phyloP scores from a whole-genome alignment of 2,329 filamentous ascomycete genomes.

The Sporothrix luriei region DNA sequence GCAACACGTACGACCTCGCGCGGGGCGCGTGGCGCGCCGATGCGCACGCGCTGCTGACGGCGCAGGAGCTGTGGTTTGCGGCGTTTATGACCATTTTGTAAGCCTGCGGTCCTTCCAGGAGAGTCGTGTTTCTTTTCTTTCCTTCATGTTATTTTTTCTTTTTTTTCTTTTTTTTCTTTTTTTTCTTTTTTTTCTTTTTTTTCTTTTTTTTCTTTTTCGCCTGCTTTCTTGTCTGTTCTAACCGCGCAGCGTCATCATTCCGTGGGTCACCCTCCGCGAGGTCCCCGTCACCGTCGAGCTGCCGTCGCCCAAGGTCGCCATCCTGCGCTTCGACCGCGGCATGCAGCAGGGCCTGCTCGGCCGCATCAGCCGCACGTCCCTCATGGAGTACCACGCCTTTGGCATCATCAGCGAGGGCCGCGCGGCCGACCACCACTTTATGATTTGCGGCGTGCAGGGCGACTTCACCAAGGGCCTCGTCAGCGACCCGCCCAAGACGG shows the following conservation, averaged over 20 bases:
- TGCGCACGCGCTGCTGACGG: slow-evolving; percentile 43
- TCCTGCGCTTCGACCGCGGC: slow-evolving; percentile 46
- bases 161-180: too few species aligned
- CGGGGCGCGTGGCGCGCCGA: slow-evolving; percentile 43
- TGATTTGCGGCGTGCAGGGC: slow-evolving; percentile 50
- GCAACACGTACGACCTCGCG: slow-evolving; percentile 46
- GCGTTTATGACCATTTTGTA: slow-evolving; percentile 49
- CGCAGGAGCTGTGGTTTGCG: slow-evolving; percentile 48
- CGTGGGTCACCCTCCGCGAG: slow-evolving; percentile 47
- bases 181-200: too few species aligned
- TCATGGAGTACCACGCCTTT: slow-evolving; percentile 51
- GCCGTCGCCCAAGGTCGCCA: slow-evolving; percentile 47
- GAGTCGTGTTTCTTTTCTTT: too few species aligned
- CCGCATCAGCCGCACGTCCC: slow-evolving; percentile 47
- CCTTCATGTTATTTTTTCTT: too few species aligned
- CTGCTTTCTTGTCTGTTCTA: too few species aligned
- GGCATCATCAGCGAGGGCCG: slow-evolving; percentile 48
- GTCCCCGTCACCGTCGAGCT: slow-evolving; percentile 46
- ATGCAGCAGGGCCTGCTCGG: slow-evolving; percentile 50
- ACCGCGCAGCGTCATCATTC: slow-evolving; percentile 45
- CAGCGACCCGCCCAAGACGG: slow-evolving; percentile 45
- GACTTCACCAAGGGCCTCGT: slow-evolving; percentile 48
- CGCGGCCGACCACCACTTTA: slow-evolving; percentile 45
- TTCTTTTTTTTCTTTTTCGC: not conserved
- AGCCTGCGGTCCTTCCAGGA: slow-evolving; percentile 26